These are phyloP conservation scores for Talaromyces verruculosus DNA, from an alignment of 2,329 filamentous ascomycete species.

Conservation along the genomic window DNA sequence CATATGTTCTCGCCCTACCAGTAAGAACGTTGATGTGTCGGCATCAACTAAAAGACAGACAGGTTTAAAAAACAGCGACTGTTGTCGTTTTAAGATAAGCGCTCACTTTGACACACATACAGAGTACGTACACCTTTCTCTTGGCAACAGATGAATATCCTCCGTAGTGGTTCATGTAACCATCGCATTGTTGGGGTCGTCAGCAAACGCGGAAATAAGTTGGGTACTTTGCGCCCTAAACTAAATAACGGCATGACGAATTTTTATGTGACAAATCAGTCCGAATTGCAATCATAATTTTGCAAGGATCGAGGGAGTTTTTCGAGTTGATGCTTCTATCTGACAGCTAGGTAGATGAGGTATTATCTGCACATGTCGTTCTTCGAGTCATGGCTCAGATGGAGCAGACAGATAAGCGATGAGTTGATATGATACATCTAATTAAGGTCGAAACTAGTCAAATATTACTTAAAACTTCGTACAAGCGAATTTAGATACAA, in stretches of 20 bases:
- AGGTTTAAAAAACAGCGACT: not conserved
- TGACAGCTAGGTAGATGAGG: not conserved
- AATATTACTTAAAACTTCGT: not conserved
- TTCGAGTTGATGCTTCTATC: not conserved
- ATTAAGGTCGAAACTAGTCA: not conserved
- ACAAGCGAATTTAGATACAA: not conserved
- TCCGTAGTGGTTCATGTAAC: not conserved
- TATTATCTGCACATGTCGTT: not conserved
- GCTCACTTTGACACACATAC: not conserved
- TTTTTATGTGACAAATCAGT: not conserved
- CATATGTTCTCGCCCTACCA: not conserved
- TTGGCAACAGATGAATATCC: conserved; percentile 1
- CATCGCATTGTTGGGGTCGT: not conserved
- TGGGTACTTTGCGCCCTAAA: not conserved
- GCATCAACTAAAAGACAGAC: not conserved
- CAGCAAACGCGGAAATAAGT: not conserved
- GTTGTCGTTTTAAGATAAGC: not conserved
- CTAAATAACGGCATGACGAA: not conserved
- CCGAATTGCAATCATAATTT: not conserved
- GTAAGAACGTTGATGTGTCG: not conserved
- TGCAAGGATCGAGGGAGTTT: not conserved
- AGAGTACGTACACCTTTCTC: not conserved
- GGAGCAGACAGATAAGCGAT: not conserved
- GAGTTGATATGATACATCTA: not conserved
- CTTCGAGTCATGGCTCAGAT: not conserved